Evolutionary conservation across 208 protist genomes (phyloP), one percentile per base, ranked within the genome.

Genomic region (Acanthamoeba healyi): DNA sequence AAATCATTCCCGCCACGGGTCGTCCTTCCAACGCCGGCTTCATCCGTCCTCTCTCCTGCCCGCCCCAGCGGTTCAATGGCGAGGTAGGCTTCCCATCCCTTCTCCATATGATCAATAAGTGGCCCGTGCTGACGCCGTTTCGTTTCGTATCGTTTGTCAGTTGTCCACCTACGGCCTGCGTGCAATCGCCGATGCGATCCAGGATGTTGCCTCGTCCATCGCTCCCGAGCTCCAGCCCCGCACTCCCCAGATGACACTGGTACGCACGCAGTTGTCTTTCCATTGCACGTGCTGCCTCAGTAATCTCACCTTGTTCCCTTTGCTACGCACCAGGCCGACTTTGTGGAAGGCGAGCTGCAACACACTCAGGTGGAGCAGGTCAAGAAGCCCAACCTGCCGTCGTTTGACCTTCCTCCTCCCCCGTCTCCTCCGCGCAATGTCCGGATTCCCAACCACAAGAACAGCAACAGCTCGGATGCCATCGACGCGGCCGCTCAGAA

Each of bases 321-420:
- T 70, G 9, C 19, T 70, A 1, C 0, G 32, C 7, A 5, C 10
- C 72, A 82, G 72, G 40, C 38, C 44, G 46, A 12, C 22, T 86
- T 86, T 9, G 44, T 86, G 3, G 77, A 86, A 38, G 77, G 40
- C 22, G 77, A 86, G 77, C 44, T 67, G n/a, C 44, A 58, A 24
- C 77, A 58, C 29, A 6, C 38, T 4, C 77, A 61, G 38, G n/a
- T 38, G 67, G 15, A 46, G 17, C 34, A 86, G 77, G 29, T 58
- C 77, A 49, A 38, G 44, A 86, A 86, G n/a, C 77, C 77, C 77
- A 86, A 86, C 77, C 44, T 86, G 77, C 77, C 77, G 46, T 86
- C 77, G 6, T 86, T 86, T 26, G 77, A 86, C 34, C 77, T 86
- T 5, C 77, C 77, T n/a, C 77, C 77, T 51, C 77, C 77, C 29